Evolutionary conservation across 2,329 filamentous ascomycete genomes (phyloP).

Genomic region (Herpotrichia juniperi): DNA sequence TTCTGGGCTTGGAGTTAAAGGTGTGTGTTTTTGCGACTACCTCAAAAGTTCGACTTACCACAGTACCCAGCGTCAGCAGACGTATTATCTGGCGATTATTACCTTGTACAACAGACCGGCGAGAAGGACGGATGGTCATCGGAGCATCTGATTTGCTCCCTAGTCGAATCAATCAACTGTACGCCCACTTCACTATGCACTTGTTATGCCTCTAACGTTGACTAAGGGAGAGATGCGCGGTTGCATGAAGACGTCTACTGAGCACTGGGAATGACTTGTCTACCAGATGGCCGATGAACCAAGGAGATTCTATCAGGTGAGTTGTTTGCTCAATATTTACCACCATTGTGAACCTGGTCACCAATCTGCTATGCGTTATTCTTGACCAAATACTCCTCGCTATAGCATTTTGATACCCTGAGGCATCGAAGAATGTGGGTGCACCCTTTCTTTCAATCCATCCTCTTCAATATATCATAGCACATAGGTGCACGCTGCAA

Average conservation of each 20-base stretch:
- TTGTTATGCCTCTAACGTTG: constrained; percentile 37
- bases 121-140: constrained; percentile 6
- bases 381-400: no score
- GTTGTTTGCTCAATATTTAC: neutral
- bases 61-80: neutral
- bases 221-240: constrained; percentile 1
- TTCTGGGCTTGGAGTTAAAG: constrained; percentile 37
- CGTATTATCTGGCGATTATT: neutral
- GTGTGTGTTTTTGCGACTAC: constrained; percentile 41
- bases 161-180: constrained; percentile 38
- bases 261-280: no score
- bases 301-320: neutral
- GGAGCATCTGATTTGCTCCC: constrained; percentile 21
- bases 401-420: no score
- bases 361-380: neutral
- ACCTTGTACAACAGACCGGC: constrained; percentile 8
- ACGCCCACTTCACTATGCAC: constrained; percentile 37
- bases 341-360: neutral
- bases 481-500: no score
- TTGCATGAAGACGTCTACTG: neutral
- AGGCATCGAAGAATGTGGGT: no score
- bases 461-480: no score
- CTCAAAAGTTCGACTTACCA: constrained; percentile 39
- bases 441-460: no score
- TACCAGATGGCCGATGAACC: neutral